phyloP scores from a whole-genome alignment of 768 basidiomycete genomes.

The Tulasnella sp. region DNA sequence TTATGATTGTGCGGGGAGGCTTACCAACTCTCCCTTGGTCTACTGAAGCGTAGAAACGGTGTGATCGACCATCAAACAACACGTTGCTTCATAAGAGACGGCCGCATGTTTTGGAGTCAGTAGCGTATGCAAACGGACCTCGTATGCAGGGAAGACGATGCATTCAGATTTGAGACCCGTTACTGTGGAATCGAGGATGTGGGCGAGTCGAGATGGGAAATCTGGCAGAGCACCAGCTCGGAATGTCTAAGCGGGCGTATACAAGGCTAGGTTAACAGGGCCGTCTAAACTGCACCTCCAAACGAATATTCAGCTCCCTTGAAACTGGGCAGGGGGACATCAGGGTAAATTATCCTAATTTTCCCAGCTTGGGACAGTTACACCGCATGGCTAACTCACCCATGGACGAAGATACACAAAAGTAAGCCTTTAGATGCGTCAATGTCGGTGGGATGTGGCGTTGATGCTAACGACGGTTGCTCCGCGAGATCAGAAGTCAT shows the following conservation, averaged over 20 bases:
- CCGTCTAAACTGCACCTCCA: slow-evolving; percentile 28
- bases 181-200: slow-evolving; percentile 59
- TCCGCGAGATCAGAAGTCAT: no score
- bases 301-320: slow-evolving; percentile 63
- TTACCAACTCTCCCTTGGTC: slow-evolving; percentile 85
- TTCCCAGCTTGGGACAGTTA: neutral
- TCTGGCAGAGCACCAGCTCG: slow-evolving; percentile 29
- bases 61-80: no score
- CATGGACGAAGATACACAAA: slow-evolving; percentile 69
- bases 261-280: neutral
- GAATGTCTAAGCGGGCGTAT: slow-evolving; percentile 27
- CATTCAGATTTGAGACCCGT: slow-evolving; percentile 50
- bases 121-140: slow-evolving; percentile 48
- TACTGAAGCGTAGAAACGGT: no score
- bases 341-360: neutral
- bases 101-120: no score
- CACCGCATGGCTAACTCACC: slow-evolving; percentile 36
- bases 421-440: slow-evolving; percentile 33
- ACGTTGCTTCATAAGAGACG: no score
- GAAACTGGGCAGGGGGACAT: slow-evolving; percentile 30
- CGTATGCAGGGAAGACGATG: slow-evolving; percentile 80
- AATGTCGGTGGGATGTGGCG: no score
- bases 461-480: no score
- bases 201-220: slow-evolving; percentile 71
- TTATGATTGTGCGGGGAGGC: slow-evolving; percentile 19